Evolutionary conservation across 257 asterid species (phyloP).

Genomic region (Primulina tabacum): DNA sequence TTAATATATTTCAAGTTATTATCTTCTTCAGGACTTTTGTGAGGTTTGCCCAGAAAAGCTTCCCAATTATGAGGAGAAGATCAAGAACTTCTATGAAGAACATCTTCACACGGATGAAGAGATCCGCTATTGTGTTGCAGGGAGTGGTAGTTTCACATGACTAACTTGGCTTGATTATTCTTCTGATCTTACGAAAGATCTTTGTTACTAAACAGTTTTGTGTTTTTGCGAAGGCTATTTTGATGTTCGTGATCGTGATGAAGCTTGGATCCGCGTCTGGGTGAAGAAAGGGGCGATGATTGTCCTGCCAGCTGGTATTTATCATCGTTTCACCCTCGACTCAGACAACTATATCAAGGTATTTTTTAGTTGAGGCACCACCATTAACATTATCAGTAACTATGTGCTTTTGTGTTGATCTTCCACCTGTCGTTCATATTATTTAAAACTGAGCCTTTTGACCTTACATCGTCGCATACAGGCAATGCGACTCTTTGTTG

Average conservation of each 20-base stretch:
- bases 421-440: not conserved
- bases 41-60: conserved; percentile 89
- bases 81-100: conserved; percentile 76
- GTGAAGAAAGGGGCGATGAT: conserved; percentile 90
- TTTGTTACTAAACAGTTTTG: not conserved
- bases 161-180: conserved; percentile 10
- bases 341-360: conserved; percentile 76
- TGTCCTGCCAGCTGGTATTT: conserved; percentile 89
- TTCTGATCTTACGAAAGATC: not conserved
- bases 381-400: not conserved
- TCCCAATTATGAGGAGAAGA: conserved; percentile 83
- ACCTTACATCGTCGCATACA: conserved; percentile 25
- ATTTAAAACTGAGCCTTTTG: not conserved
- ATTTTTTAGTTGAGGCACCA: not conserved
- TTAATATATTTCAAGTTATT: conserved; percentile 4
- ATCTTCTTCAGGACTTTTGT: conserved; percentile 61
- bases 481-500: conserved; percentile 95
- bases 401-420: not conserved
- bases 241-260: conserved; percentile 79
- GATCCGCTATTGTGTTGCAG: not conserved
- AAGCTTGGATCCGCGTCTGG: conserved; percentile 88
- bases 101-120: conserved; percentile 97
- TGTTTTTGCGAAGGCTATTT: conserved; percentile 57
- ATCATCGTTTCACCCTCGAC: conserved; percentile 91
- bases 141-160: conserved; percentile 44